phyloP scores from a whole-genome alignment of 805 yeast species.

The Cyberlindnera mycetangii region DNA sequence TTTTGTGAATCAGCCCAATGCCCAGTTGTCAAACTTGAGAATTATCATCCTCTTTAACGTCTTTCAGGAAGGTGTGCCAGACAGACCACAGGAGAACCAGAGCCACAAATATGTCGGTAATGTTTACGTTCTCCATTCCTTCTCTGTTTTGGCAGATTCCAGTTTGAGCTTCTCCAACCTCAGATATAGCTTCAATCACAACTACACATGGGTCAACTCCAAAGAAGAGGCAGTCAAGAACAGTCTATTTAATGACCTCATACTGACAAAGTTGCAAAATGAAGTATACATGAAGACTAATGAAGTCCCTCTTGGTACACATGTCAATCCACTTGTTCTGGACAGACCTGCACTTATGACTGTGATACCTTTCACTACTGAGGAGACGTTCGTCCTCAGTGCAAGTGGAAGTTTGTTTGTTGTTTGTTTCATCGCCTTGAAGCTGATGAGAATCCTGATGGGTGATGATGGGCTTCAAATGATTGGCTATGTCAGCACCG shows the following conservation, averaged over 20 bases:
- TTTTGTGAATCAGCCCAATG: slow-evolving; percentile 18
- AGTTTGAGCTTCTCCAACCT: slow-evolving; percentile 20
- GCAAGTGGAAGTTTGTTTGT: slow-evolving; percentile 23
- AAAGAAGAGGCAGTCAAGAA: slow-evolving; percentile 24
- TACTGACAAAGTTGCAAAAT: slow-evolving; percentile 22
- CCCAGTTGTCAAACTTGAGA: slow-evolving; percentile 18
- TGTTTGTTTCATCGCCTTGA: slow-evolving; percentile 22
- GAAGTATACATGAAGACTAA: slow-evolving; percentile 23
- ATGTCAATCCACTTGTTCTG: slow-evolving; percentile 17
- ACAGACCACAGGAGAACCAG: slow-evolving; percentile 25
- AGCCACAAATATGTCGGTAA: slow-evolving; percentile 28
- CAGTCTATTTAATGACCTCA: slow-evolving; percentile 24
- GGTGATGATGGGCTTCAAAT: slow-evolving; percentile 22
- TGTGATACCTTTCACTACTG: slow-evolving; percentile 23
- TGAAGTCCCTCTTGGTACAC: slow-evolving; percentile 24
- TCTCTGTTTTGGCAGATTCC: slow-evolving; percentile 21
- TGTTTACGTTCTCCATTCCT: slow-evolving; percentile 20
- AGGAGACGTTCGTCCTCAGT: slow-evolving; percentile 18
- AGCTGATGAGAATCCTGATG: slow-evolving; percentile 19
- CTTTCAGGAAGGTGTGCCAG: slow-evolving; percentile 25
- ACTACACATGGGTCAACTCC: slow-evolving; percentile 24
- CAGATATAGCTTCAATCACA: slow-evolving; percentile 25
- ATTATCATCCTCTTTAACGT: slow-evolving; percentile 21
- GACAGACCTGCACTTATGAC: slow-evolving; percentile 25
- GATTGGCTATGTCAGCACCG: slow-evolving; percentile 21